Base-by-base conservation (phyloP, 805 yeast genomes). In the Wickerhamiella azymoides region DNA sequence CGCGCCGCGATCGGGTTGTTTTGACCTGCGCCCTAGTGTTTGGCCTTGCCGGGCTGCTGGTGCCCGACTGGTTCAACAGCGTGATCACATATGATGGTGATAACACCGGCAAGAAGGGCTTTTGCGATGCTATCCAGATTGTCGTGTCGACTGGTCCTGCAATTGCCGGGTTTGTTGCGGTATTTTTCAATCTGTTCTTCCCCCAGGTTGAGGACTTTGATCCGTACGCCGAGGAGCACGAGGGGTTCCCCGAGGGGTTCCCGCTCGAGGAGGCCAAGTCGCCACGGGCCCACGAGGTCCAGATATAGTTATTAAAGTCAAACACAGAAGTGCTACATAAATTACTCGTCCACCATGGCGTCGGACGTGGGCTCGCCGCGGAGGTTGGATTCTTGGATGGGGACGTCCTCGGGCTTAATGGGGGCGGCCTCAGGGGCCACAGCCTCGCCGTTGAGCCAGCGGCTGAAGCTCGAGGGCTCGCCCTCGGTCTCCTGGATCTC, bases 91-190 rank as follows among this genome's bases (percentile, higher is more conserved):
- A 81, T 63, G 45, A 57, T 2, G 88, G 88, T 13, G 55, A 57
- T 52, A 80, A 81, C 63, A 54, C 58, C 21, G 68, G 75, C 2
- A 66, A 79, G 38, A 53, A 56, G 39, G 88, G 89, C 0, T 76
- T 81, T 61, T 64, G 75, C 43, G 74, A 79, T 56, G 88, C 88
- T 38, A 75, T 81, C 47, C 68, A 71, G 18, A 69, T 81, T 47
- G 78, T 81, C 39, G 72, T 79, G 75, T 82, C 79, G 58, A 77
- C 84, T 3, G 80, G 84, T 13, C 80, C 76, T 57, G 84, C 88
- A 16, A 65, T 80, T 25, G 72, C 80, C 36, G 89, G 85, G 10
- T 65, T 81, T 50, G 57, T 78, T 32, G 84, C 78, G 1, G 69
- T 80, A 9, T 60, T 80, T 35, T 64, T 79, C 46, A 80, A 81